Evolutionary conservation across 2,329 filamentous ascomycete species (phyloP).

Genomic region (Paecilomyces fulvus): DNA sequence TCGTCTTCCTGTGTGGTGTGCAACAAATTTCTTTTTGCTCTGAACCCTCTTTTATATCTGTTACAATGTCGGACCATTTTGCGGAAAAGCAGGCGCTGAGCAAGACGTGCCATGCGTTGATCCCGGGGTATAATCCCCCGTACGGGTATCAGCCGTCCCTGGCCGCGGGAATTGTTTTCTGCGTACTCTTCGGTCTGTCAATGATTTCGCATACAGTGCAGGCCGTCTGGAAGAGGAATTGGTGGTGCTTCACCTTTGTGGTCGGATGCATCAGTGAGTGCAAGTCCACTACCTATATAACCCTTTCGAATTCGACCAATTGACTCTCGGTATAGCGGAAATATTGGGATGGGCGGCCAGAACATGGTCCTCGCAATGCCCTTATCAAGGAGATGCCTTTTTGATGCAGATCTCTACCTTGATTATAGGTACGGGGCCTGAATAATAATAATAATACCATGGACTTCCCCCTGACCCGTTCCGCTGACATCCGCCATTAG

Average conservation of each 20-base stretch:
- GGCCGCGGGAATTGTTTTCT: constrained; percentile 26
- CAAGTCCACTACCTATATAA: no score
- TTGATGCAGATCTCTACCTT: constrained; percentile 42
- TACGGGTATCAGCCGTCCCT: constrained; percentile 29
- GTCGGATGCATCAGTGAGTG: constrained; percentile 28
- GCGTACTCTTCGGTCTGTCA: constrained; percentile 25
- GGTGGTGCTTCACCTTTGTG: constrained; percentile 31
- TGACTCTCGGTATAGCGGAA: constrained; percentile 23
- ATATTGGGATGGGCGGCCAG: constrained; percentile 43
- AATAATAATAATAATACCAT: not conserved
- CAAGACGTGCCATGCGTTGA: constrained; percentile 17
- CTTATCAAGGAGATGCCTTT: constrained; percentile 42
- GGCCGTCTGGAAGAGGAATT: constrained; percentile 27
- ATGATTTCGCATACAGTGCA: constrained; percentile 28
- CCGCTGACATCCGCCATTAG: constrained; percentile 9
- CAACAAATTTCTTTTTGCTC: not conserved
- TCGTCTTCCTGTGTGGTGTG: not conserved
- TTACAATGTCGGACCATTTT: not conserved
- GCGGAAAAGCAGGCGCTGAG: constrained; percentile 4
- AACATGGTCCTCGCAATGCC: constrained; percentile 42
- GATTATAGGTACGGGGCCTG: constrained; percentile 23
- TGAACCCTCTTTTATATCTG: not conserved
- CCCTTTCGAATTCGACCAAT: not conserved
- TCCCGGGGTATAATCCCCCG: constrained; percentile 15
- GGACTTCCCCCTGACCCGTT: not conserved